A percentile compares a stretch with the other conserved stretches of the same genome.
Conservation (phyloP, 2,329 filamentous ascomycete genomes). For the Colletotrichum sp. region DNA sequence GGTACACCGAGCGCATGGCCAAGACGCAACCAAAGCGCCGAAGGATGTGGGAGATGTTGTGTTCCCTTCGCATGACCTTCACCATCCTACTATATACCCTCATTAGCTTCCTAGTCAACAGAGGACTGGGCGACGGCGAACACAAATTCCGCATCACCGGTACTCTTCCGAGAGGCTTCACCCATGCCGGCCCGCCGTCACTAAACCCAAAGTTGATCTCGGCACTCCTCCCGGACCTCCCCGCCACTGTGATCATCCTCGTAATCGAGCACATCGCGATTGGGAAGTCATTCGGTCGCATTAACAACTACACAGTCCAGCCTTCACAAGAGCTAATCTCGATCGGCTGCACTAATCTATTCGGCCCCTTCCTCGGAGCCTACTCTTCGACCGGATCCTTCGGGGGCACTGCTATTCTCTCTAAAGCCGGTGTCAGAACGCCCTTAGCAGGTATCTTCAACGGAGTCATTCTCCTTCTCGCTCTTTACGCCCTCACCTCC, state of each 20-base stretch:
- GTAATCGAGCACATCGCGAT: constrained; percentile 86
- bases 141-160: constrained; percentile 68
- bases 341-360: constrained; percentile 76
- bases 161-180: constrained; percentile 57
- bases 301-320: constrained; percentile 80
- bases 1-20: constrained; percentile 62
- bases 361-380: constrained; percentile 75
- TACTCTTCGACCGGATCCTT: constrained; percentile 53
- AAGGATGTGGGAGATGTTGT: constrained; percentile 74
- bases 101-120: constrained; percentile 72
- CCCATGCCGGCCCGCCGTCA: constrained; percentile 63
- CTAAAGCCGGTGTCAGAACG: constrained; percentile 81
- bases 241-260: constrained; percentile 76
- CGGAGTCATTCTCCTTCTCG: constrained; percentile 74
- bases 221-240: constrained; percentile 65
- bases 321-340: constrained; percentile 82
- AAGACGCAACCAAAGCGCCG: constrained; percentile 63
- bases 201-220: constrained; percentile 61
- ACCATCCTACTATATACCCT: constrained; percentile 78
- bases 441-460: constrained; percentile 81
- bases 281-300: constrained; percentile 79
- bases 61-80: constrained; percentile 77
- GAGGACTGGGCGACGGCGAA: constrained; percentile 49
- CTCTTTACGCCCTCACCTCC: constrained; percentile 76
- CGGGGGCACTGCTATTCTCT: constrained; percentile 79